phyloP scores from a whole-genome alignment of 73 alveolate genomes.

The Urostyla sp. region DNA sequence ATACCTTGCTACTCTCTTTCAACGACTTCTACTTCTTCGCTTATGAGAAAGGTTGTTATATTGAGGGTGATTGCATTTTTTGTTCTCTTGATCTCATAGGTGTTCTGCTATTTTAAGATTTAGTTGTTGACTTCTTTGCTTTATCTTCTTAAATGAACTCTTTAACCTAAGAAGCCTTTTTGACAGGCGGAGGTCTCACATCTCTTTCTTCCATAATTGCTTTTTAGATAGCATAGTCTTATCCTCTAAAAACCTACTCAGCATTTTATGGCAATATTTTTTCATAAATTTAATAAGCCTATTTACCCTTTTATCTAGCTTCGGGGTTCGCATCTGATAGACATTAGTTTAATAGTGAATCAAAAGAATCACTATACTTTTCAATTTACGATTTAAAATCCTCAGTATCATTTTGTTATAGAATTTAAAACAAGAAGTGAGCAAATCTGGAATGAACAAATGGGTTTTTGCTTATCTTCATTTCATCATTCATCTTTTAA shows the following conservation, averaged over 20 bases:
- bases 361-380: background rate
- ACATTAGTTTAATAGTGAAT: background rate
- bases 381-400: background rate
- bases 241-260: background rate
- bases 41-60: background rate
- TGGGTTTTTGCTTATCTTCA: conserved; percentile 41
- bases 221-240: conserved; percentile 26
- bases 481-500: conserved; percentile 13
- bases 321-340: conserved; percentile 42
- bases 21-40: background rate
- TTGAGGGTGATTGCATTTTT: too few species aligned
- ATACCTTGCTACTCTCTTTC: background rate
- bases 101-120: too few species aligned
- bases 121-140: too few species aligned
- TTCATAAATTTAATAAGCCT: conserved; percentile 11
- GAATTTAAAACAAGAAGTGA: conserved; percentile 1
- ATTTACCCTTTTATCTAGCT: conserved; percentile 34
- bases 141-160: background rate
- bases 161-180: background rate
- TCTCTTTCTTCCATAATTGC: conserved; percentile 45
- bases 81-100: too few species aligned
- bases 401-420: conserved; percentile 5
- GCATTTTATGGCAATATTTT: conserved; percentile 6
- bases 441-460: conserved; percentile 42
- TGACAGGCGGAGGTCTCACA: background rate